Base-by-base conservation (phyloP, 495 filamentous ascomycete genomes). In the Neurospora sp. region DNA sequence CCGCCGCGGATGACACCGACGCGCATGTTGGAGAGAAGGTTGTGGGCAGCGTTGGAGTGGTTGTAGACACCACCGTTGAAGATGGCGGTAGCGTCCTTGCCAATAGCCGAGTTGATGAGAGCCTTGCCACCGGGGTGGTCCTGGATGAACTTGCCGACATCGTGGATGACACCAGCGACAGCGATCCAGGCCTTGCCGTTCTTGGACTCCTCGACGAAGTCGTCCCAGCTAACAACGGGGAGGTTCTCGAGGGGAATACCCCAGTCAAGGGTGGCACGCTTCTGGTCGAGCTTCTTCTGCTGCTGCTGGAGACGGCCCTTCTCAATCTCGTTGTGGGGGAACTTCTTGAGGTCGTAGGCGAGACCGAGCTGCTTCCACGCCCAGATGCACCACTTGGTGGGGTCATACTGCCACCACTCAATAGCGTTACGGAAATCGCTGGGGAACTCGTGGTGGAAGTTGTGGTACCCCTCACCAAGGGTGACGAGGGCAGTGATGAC, bases 361-460 rank as follows among this genome's bases (percentile, higher is more conserved):
- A 99, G 88, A 69, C 96, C 95, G 41, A 98, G 84, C 84, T 94
- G 89, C 91, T 97, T 97, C 91, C 90, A 94, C 75, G 86, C 79
- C 92, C 92, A 96, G 88, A 99, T 99, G 81, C 83, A 87, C 94
- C 95, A 98, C 87, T 99, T 99, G 82, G 96, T 99, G 27, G 96
- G 96, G 83, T 99, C 96, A 79, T 99, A 99, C 86, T 99, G 96
- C 86, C 92, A 92, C 93, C 94, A 98, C 80, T 97, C 86, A 75
- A 99, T 96, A 70, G 95, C 96, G 82, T 99, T 99, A 80, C 96
- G 93, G 91, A 97, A 98, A 82, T 99, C 96, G 16, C 93, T 96
- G 70, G 96, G 96, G 86, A 99, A 99, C 81, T 99, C 96, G 87
- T 99, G 96, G 86, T 99, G 96, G 90, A 99, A 99, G 86, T 97